These are phyloP conservation scores for Rubroboletus satanas DNA, from an alignment of 768 basidiomycete species.

Conservation along the genomic window DNA sequence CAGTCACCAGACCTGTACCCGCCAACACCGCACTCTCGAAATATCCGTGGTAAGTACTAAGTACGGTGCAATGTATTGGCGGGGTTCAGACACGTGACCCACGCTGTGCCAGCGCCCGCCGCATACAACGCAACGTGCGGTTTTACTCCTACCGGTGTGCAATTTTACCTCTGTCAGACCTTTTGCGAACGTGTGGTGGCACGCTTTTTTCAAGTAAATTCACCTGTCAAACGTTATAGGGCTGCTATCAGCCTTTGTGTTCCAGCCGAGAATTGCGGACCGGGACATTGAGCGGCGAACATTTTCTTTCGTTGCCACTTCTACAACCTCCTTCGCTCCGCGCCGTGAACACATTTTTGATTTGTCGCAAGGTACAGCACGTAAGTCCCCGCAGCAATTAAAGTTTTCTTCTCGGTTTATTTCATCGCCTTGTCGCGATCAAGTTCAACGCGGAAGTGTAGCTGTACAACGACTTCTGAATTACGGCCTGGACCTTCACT, in stretches of 20 bases:
- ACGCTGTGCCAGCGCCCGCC: background rate
- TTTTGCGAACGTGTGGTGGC: background rate
- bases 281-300: slow-evolving; percentile 24
- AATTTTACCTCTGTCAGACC: background rate
- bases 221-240: background rate
- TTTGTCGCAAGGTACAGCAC: slow-evolving; percentile 19
- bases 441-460: background rate
- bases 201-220: background rate
- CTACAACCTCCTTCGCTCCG: slow-evolving; percentile 22
- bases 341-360: slow-evolving; percentile 10
- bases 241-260: background rate
- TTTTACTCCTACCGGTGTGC: background rate
- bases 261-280: slow-evolving; percentile 24
- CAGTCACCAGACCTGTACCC: background rate
- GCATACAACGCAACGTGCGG: background rate
- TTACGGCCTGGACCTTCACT: background rate
- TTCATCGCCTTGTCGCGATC: slow-evolving; percentile 9
- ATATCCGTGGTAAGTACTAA: background rate
- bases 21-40: background rate
- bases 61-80: background rate
- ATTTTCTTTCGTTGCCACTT: slow-evolving; percentile 5
- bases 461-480: background rate
- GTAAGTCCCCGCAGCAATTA: slow-evolving; percentile 21
- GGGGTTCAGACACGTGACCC: background rate
- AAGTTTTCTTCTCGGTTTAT: slow-evolving; percentile 8